phyloP scores from a whole-genome alignment of 2,329 filamentous ascomycete species.

The Magnaporthales sp. region DNA sequence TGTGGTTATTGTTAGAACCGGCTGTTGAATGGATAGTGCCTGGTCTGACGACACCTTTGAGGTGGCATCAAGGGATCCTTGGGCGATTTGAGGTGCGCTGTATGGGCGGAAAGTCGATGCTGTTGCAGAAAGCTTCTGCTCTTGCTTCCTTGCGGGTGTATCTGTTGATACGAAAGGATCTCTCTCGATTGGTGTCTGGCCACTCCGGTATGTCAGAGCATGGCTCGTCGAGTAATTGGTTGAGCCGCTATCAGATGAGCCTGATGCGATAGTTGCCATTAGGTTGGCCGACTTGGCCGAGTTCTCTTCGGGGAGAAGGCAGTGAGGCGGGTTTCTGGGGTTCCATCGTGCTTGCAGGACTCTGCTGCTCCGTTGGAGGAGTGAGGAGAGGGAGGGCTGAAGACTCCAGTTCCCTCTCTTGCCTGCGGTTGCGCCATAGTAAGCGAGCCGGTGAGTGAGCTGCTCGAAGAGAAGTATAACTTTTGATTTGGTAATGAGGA shows the following conservation, averaged over 20 bases:
- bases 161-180: constrained; percentile 46
- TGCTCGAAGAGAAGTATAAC: neutral
- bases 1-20: constrained; percentile 19
- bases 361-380: constrained; percentile 43
- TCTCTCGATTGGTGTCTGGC: constrained; percentile 24
- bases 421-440: constrained; percentile 28
- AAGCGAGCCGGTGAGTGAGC: neutral
- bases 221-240: constrained; percentile 18
- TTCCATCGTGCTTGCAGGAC: constrained; percentile 45
- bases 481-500: neutral
- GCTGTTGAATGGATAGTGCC: constrained; percentile 12
- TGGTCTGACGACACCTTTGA: constrained; percentile 5
- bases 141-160: constrained; percentile 19
- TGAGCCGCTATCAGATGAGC: constrained; percentile 18
- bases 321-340: constrained; percentile 56
- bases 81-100: constrained; percentile 15
- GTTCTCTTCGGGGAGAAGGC: constrained; percentile 52
- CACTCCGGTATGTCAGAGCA: constrained; percentile 16
- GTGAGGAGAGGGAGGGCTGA: constrained; percentile 37
- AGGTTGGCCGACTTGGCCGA: constrained; percentile 34
- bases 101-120: constrained; percentile 53
- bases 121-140: constrained; percentile 52
- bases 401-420: constrained; percentile 21
- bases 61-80: constrained; percentile 12
- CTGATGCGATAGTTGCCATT: constrained; percentile 22